Evolutionary conservation across 192 early-diverging fungal species (phyloP).

Genomic region (Pilobolus umbonatus): DNA sequence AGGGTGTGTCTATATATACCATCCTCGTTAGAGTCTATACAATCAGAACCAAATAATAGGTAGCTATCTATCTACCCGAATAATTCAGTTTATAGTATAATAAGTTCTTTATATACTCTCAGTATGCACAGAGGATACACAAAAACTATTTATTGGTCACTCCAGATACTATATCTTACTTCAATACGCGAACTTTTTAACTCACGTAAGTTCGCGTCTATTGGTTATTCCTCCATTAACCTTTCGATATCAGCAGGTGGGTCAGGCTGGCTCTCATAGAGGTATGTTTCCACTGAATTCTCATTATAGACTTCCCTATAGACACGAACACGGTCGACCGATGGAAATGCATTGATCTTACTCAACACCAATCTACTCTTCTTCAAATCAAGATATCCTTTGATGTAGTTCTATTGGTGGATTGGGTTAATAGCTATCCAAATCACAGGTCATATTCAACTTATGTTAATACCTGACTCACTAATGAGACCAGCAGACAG

Average conservation of each 20-base stretch:
- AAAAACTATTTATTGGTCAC: no score
- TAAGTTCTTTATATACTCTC: no score
- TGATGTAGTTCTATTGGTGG: constrained; percentile 42
- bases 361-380: constrained; percentile 37
- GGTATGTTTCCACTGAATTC: constrained; percentile 5
- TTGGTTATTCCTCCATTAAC: not conserved
- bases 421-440: not conserved
- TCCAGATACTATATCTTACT: no score
- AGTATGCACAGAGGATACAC: no score
- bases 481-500: constrained; percentile 36
- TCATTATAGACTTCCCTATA: constrained; percentile 25
- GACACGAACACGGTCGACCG: constrained; percentile 16
- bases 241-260: not conserved
- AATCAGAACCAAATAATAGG: no score
- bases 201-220: no score
- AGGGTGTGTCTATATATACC: no score
- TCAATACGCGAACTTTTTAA: no score
- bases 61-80: no score
- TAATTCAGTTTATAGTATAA: no score
- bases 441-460: not conserved
- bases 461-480: constrained; percentile 41
- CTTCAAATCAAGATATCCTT: constrained; percentile 43
- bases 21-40: no score
- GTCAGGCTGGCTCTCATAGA: not conserved
- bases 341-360: constrained; percentile 41